Base-by-base conservation (phyloP, 352 stramenopile species). In the Globisporangium sylvaticum region DNA sequence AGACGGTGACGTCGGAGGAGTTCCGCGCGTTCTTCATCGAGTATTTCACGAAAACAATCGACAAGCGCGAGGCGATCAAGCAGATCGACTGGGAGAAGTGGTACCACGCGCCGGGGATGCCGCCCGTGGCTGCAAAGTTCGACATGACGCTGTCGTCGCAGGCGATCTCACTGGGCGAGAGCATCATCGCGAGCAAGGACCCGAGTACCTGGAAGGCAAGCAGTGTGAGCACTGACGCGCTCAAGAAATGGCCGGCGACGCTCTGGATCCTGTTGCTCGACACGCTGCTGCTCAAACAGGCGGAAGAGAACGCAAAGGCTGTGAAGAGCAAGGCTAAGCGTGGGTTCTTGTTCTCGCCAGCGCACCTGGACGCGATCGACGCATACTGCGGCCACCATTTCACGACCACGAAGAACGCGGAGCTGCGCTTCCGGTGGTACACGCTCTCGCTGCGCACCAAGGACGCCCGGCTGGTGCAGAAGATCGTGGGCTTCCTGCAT, bases 81-180 rank as follows among this genome's bases (percentile, higher is more conserved):
- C 68, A 78, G 57, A 90, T 99, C 63, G 92, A 99, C 70, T 99
- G 96, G 96, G 73, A 98, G 61, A 75, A 68, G 10, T 99, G 96
- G 96, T 95, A 97, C 55, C 72, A 97, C 70, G 70, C 75, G 59
- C 81, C 91, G 29, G 95, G 93, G 6, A 97, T 98, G 91, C 90
- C 90, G 27, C 83, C 84, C 7, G 77, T 92, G n/a, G 76, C 80
- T 1, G 87, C 89, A n/a, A 80, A 81, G 54, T 97, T 98, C 71
- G 92, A 98, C 79, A 89, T 82, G 56, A 94, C 89, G 12, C 78
- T 97, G 34, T 84, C 80, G 0, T 56, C 63, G 20, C 76, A 79
- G 58, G 79, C 80, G 32, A 81, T 78, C 4, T 58, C 64, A 31
- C 53, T 89, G 24, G 81, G 71, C 29, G 74, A 88, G 55, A 60